A percentile compares a stretch with the other conserved stretches of the same genome.
These are phyloP conservation scores for Magnolia kwangsiensis DNA, from an alignment of 164 flowering plant species.

Conservation along the genomic window DNA sequence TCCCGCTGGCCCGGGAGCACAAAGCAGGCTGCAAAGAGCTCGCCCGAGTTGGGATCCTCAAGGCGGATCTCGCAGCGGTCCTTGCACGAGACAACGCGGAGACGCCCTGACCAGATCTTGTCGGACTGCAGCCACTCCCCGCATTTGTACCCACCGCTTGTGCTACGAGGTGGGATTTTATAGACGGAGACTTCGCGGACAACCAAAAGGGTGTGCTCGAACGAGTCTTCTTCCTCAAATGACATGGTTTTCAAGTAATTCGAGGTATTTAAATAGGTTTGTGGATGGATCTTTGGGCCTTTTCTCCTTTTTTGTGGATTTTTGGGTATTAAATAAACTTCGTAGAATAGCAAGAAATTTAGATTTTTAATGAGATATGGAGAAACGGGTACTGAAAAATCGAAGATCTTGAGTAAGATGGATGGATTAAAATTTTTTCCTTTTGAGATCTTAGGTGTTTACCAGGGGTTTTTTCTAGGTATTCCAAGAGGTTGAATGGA, in stretches of 20 bases:
- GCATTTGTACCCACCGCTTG: slow-evolving; percentile 96
- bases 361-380: background rate
- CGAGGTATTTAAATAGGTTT: background rate
- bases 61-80: slow-evolving; percentile 93
- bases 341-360: background rate
- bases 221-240: slow-evolving; percentile 68
- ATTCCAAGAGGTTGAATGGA: background rate
- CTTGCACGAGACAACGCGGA: slow-evolving; percentile 84
- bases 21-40: slow-evolving; percentile 94
- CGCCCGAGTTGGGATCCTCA: slow-evolving; percentile 89
- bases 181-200: slow-evolving; percentile 85
- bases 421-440: background rate
- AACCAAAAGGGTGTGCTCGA: slow-evolving; percentile 95
- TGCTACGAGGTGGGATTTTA: slow-evolving; percentile 92
- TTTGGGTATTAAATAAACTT: background rate
- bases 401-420: background rate
- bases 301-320: background rate
- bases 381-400: background rate
- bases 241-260: slow-evolving; percentile 42
- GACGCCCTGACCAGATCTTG: slow-evolving; percentile 97
- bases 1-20: slow-evolving; percentile 84
- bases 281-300: background rate
- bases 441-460: too few species aligned
- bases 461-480: background rate
- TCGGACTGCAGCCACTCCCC: slow-evolving; percentile 99